A percentile compares a stretch with the other conserved stretches of the same genome.
These are phyloP conservation scores for Sphenostylis stenocarpa DNA, from an alignment of 306 rosid species.

Conservation along the genomic window DNA sequence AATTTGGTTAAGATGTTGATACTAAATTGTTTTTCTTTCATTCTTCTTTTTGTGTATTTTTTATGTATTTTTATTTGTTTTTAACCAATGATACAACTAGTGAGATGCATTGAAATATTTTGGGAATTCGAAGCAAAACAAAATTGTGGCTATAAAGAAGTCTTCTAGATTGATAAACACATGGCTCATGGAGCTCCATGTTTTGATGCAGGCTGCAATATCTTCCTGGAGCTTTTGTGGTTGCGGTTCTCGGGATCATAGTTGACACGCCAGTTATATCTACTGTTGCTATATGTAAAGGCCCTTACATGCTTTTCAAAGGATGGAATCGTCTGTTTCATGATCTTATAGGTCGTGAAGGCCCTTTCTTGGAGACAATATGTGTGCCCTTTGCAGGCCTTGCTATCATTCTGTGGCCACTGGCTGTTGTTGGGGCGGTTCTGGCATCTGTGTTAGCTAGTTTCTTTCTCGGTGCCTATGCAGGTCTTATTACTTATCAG, in stretches of 20 bases:
- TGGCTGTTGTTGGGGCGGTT: conserved; percentile 85
- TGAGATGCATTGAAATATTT: not conserved
- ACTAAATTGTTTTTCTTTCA: not conserved
- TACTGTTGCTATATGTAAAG: conserved; percentile 61
- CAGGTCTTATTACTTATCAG: conserved; percentile 83
- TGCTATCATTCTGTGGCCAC: conserved; percentile 87
- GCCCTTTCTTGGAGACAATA: conserved; percentile 98
- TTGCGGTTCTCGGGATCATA: conserved; percentile 60
- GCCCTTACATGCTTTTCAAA: conserved; percentile 86
- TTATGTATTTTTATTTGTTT: not conserved
- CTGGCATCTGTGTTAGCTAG: conserved; percentile 65
- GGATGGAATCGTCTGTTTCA: conserved; percentile 96
- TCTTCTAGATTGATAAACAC: not conserved
- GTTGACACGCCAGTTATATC: conserved; percentile 76
- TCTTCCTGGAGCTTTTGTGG: conserved; percentile 74
- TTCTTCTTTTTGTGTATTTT: not conserved
- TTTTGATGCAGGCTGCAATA: conserved; percentile 55
- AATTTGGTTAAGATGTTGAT: not conserved
- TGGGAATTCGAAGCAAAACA: not conserved
- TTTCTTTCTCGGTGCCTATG: conserved; percentile 73
- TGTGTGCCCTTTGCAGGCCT: conserved; percentile 98
- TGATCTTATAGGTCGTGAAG: conserved; percentile 97
- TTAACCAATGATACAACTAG: not conserved
- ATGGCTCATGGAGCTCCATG: not conserved
- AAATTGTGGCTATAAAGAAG: not conserved